These are phyloP conservation scores for Hippophae gyantsensis DNA, from an alignment of 306 rosid species.

Conservation along the genomic window DNA sequence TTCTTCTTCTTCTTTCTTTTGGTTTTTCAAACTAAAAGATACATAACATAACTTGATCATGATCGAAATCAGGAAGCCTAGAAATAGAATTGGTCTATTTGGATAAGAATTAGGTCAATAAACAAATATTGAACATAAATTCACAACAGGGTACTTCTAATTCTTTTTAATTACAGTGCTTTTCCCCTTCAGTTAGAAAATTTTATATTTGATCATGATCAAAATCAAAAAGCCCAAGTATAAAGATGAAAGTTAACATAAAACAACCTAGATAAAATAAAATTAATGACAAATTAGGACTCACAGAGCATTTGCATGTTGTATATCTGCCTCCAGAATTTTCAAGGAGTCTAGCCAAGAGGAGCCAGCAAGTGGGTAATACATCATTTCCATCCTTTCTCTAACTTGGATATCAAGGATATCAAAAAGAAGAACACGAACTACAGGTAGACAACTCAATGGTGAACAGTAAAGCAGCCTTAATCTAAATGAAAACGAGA, in stretches of 20 bases:
- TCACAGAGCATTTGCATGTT: slow-evolving; percentile 86
- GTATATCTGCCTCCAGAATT: slow-evolving; percentile 81
- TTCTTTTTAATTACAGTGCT: neutral
- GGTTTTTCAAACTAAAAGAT: neutral
- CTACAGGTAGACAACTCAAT: too few species aligned
- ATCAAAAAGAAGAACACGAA: neutral
- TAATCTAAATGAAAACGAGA: too few species aligned
- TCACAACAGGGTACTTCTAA: too few species aligned
- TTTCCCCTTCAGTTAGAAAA: slow-evolving; percentile 9
- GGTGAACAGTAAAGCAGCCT: too few species aligned
- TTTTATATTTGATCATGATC: slow-evolving; percentile 6
- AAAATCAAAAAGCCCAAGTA: neutral
- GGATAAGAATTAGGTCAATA: too few species aligned
- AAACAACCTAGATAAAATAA: slow-evolving; percentile 7
- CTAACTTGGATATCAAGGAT: slow-evolving; percentile 13
- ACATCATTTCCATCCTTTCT: slow-evolving; percentile 28
- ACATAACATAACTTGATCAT: neutral
- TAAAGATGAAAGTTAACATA: neutral
- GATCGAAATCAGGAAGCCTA: slow-evolving; percentile 1
- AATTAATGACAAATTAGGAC: slow-evolving; percentile 13
- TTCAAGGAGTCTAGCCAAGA: slow-evolving; percentile 69
- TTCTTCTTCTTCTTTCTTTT: neutral
- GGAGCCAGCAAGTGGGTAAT: slow-evolving; percentile 46
- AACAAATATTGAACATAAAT: neutral
- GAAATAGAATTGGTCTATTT: neutral